These are phyloP conservation scores for Mycena filopes DNA, from an alignment of 768 basidiomycete species.

Conservation along the genomic window DNA sequence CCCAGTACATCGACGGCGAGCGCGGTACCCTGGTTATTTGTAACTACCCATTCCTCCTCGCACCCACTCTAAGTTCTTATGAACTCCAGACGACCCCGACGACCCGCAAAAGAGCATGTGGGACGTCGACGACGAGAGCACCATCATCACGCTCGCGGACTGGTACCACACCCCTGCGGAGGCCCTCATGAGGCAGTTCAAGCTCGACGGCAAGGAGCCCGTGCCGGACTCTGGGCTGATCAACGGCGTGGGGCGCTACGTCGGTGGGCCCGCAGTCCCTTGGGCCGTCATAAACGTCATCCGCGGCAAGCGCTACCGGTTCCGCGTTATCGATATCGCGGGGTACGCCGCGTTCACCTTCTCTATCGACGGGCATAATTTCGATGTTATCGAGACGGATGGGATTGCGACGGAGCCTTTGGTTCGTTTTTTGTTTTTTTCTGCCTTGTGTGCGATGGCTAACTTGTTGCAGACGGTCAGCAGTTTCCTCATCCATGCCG, in stretches of 20 bases:
- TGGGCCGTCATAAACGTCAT: conserved; percentile 49
- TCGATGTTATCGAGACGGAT: conserved; percentile 49
- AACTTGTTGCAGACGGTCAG: no score
- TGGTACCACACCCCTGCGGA: conserved; percentile 29
- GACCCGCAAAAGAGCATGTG: conserved; percentile 44
- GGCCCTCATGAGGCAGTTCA: conserved; percentile 36
- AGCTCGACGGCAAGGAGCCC: conserved; percentile 31
- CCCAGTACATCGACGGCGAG: conserved; percentile 40
- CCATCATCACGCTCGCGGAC: conserved; percentile 44
- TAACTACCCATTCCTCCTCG: no score
- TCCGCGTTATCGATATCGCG: conserved; percentile 52
- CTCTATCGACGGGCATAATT: conserved; percentile 40
- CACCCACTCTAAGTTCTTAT: not conserved
- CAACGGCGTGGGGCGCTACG: conserved; percentile 15
- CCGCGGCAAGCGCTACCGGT: conserved; percentile 41
- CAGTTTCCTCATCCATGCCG: conserved; percentile 44
- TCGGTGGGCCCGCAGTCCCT: conserved; percentile 46
- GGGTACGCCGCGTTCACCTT: conserved; percentile 44
- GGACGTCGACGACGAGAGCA: conserved; percentile 45
- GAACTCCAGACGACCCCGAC: conserved; percentile 33
- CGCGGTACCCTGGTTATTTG: conserved; percentile 43
- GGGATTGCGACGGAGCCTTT: conserved; percentile 41
- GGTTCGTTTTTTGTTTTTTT: no score
- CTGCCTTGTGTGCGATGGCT: no score
- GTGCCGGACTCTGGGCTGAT: conserved; percentile 29